phyloP scores from a whole-genome alignment of 2,329 filamentous ascomycete species.

The Sclerotiophoma versabilis region DNA sequence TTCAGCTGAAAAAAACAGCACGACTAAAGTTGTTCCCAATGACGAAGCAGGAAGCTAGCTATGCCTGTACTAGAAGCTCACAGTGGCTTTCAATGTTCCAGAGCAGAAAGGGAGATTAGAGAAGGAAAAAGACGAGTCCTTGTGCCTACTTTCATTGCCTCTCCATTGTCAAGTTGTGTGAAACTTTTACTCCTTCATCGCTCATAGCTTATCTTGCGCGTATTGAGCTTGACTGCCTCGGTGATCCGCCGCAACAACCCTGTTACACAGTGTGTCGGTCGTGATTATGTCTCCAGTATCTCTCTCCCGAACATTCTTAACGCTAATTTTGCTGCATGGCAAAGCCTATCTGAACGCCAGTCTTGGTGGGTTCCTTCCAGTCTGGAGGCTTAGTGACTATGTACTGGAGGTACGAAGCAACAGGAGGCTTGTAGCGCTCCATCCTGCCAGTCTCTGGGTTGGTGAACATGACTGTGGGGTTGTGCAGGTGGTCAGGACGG shows the following conservation, averaged over 20 bases:
- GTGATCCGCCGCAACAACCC: not conserved
- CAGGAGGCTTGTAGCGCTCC: slow-evolving; percentile 35
- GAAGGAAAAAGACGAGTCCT: too few species aligned
- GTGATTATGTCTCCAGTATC: not conserved
- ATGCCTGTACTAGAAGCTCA: too few species aligned
- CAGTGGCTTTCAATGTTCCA: too few species aligned
- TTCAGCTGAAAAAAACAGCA: too few species aligned
- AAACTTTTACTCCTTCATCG: not conserved
- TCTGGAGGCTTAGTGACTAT: slow-evolving; percentile 39
- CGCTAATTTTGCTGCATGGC: not conserved
- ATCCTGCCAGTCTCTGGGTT: slow-evolving; percentile 31
- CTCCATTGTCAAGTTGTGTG: too few species aligned
- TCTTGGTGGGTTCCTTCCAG: slow-evolving; percentile 35
- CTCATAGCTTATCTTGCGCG: not conserved
- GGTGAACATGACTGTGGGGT: slow-evolving; percentile 24
- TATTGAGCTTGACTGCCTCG: not conserved
- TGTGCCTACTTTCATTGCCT: too few species aligned
- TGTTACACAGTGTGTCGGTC: not conserved
- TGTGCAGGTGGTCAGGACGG: slow-evolving; percentile 42
- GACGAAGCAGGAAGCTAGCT: too few species aligned
- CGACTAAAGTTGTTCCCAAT: too few species aligned
- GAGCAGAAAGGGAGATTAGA: too few species aligned
- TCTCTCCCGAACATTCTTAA: not conserved
- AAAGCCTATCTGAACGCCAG: not conserved
- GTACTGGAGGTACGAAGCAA: slow-evolving; percentile 43